Conservation (phyloP, 2,329 filamentous ascomycete species). For the Tolypocladium endophyticum region DNA sequence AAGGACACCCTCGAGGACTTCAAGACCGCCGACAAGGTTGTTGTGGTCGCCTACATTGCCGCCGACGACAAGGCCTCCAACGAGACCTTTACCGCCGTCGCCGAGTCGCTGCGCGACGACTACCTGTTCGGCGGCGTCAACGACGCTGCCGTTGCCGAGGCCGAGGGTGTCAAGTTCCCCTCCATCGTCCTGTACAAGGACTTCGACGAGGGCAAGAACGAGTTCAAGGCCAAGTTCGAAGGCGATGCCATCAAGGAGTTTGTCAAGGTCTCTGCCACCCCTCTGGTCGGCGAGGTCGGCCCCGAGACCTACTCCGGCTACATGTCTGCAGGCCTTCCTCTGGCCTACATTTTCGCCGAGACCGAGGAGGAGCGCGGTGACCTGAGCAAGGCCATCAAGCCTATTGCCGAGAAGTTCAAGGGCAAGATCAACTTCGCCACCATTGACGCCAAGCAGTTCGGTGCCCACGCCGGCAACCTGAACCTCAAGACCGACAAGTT, state of each 20-base stretch:
- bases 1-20: constrained; percentile 84
- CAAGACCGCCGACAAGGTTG: constrained; percentile 96
- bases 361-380: constrained; percentile 77
- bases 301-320: constrained; percentile 94
- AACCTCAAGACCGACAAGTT: constrained; percentile 95
- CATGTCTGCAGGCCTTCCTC: constrained; percentile 84
- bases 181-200: constrained; percentile 91
- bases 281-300: constrained; percentile 89
- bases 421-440: constrained; percentile 96
- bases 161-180: constrained; percentile 80
- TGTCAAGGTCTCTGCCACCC: constrained; percentile 74
- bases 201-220: constrained; percentile 91
- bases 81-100: constrained; percentile 67
- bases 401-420: constrained; percentile 83
- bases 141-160: constrained; percentile 76
- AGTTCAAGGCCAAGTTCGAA: constrained; percentile 71
- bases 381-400: constrained; percentile 68
- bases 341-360: constrained; percentile 97
- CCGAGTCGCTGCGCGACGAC: constrained; percentile 71
- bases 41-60: constrained; percentile 80
- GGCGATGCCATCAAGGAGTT: constrained; percentile 71
- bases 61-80: constrained; percentile 74
- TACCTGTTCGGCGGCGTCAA: constrained; percentile 87
- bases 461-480: constrained; percentile 89
- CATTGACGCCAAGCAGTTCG: constrained; percentile 89